A percentile compares a stretch with the other conserved stretches of the same genome.
Conservation (phyloP, 2,329 filamentous ascomycete species). For the Leptosphaerulina australis region DNA sequence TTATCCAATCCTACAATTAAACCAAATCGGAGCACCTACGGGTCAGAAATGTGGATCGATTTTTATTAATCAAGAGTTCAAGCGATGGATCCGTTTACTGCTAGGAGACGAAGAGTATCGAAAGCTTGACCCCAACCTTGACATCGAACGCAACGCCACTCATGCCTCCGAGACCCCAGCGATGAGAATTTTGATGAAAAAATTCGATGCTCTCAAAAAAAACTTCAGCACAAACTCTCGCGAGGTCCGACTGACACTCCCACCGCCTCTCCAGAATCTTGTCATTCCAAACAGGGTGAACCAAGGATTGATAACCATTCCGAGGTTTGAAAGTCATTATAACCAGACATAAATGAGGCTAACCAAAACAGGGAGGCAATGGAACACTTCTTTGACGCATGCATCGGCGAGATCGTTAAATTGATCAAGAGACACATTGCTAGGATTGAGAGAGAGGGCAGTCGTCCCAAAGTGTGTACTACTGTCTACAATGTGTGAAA, state of each 20-base stretch:
- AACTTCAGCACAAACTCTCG: constrained; percentile 16
- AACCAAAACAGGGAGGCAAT: constrained; percentile 17
- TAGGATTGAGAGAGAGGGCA: constrained; percentile 20
- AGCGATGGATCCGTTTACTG: constrained; percentile 29
- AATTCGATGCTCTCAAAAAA: constrained; percentile 28
- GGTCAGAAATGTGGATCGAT: constrained; percentile 30
- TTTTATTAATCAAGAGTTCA: constrained; percentile 35
- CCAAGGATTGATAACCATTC: constrained; percentile 26
- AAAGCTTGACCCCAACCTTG: constrained; percentile 25
- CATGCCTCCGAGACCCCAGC: constrained; percentile 26
- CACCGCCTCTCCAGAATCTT: constrained; percentile 21
- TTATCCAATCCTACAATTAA: constrained; percentile 20
- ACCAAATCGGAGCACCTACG: constrained; percentile 23
- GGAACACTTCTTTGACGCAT: constrained; percentile 32
- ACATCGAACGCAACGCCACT: constrained; percentile 21
- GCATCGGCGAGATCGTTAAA: constrained; percentile 24
- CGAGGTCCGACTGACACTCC: constrained; percentile 29
- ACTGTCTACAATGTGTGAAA: neutral
- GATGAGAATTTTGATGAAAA: constrained; percentile 31
- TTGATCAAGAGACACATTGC: constrained; percentile 29
- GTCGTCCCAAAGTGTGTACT: constrained; percentile 21
- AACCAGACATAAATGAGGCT: neutral
- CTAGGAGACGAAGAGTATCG: constrained; percentile 28
- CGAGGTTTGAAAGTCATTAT: neutral
- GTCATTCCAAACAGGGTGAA: constrained; percentile 23